Evolutionary conservation across 2,329 filamentous ascomycete genomes (phyloP).

Genomic region (Chrysoporthe deuterocubensis): DNA sequence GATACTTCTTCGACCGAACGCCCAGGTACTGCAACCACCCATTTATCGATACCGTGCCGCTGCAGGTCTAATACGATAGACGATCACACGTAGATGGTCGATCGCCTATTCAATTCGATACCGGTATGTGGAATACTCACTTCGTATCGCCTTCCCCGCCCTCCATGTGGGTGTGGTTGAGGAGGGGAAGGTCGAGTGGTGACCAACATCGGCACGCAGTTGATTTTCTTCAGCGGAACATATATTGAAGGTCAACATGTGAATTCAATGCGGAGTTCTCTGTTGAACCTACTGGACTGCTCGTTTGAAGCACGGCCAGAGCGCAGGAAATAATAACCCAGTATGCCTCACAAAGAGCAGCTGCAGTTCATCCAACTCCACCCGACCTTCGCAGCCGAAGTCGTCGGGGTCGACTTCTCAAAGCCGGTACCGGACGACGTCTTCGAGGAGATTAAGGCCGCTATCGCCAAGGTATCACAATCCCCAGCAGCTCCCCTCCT

Average conservation of each 20-base stretch:
- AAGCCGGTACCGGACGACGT: constrained; percentile 14
- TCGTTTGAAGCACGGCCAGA: background rate
- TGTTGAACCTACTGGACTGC: background rate
- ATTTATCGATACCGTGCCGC: background rate
- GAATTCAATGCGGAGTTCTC: background rate
- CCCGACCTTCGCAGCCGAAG: constrained; percentile 19
- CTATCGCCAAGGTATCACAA: constrained; percentile 3
- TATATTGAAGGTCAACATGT: background rate
- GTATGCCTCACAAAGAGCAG: constrained; percentile 2
- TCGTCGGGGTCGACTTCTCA: constrained; percentile 17
- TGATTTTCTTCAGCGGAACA: background rate
- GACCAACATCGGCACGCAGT: background rate
- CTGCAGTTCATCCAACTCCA: constrained; percentile 14
- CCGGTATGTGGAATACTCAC: background rate
- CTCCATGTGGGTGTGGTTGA: background rate
- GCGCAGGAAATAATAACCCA: background rate
- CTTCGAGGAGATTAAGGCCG: constrained; percentile 14
- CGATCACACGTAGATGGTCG: background rate
- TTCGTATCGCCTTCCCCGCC: background rate
- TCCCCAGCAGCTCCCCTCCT: background rate
- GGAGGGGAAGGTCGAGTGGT: background rate
- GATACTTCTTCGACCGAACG: background rate
- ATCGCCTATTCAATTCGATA: background rate
- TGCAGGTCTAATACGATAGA: background rate
- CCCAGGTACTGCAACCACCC: background rate